Evolutionary conservation across 371 early-diverging fungal species (phyloP).

Genomic region (Mortierella sp.): DNA sequence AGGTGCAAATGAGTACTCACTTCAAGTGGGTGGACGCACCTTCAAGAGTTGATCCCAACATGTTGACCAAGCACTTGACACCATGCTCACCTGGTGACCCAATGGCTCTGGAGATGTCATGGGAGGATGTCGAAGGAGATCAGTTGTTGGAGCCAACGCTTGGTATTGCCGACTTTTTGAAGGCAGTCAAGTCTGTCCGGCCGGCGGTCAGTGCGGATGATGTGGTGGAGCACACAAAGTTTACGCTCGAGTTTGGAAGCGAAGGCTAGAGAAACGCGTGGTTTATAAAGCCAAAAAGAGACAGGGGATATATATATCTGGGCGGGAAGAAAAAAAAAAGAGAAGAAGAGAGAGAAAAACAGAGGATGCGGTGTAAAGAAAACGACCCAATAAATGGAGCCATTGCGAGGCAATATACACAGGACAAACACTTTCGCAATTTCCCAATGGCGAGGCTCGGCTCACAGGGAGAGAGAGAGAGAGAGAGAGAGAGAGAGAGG

Average conservation of each 20-base stretch:
- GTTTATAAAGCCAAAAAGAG: background rate
- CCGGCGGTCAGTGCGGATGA: conserved; percentile 92
- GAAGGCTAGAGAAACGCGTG: conserved; percentile 60
- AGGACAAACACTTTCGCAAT: too few species aligned
- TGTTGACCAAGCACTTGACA: conserved; percentile 72
- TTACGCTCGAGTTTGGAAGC: conserved; percentile 92
- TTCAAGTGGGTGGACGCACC: conserved; percentile 88
- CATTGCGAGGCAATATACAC: too few species aligned
- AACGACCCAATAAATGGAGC: too few species aligned
- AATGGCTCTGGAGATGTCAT: conserved; percentile 89
- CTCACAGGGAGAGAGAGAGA: too few species aligned
- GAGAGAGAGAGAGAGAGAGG: too few species aligned
- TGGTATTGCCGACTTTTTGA: conserved; percentile 85
- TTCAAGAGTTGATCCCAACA: conserved; percentile 65
- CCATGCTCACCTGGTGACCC: conserved; percentile 97
- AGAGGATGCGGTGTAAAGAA: too few species aligned
- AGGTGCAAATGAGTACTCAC: conserved; percentile 96
- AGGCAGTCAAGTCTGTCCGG: conserved; percentile 79
- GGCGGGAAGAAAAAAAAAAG: too few species aligned
- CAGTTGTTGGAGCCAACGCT: conserved; percentile 93
- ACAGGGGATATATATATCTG: background rate
- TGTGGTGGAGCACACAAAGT: conserved; percentile 83
- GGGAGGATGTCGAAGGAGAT: conserved; percentile 88
- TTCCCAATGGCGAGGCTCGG: too few species aligned
- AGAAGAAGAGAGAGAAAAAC: too few species aligned